Evolutionary conservation across 768 basidiomycete genomes (phyloP).

Genomic region (Stropharia rugosoannulata): DNA sequence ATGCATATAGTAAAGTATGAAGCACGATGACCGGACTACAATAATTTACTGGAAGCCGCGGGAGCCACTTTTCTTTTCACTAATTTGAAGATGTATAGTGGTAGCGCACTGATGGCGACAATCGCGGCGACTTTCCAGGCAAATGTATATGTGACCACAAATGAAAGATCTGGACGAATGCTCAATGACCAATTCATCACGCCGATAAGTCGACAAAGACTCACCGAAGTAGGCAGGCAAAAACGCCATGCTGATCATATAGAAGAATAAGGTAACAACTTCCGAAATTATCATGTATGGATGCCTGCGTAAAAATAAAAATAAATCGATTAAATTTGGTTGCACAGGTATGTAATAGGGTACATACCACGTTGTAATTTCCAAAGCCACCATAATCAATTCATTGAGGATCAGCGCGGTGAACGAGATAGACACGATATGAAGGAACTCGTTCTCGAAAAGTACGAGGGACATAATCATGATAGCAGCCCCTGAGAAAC

Average conservation of each 20-base stretch:
- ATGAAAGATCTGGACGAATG: slow-evolving; percentile 70
- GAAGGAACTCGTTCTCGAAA: slow-evolving; percentile 96
- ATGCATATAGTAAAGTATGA: neutral
- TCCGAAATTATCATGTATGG: slow-evolving; percentile 93
- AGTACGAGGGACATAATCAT: slow-evolving; percentile 97
- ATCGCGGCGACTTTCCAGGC: slow-evolving; percentile 95
- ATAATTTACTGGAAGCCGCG: slow-evolving; percentile 89
- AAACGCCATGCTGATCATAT: slow-evolving; percentile 89
- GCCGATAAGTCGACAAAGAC: slow-evolving; percentile 23
- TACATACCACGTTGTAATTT: slow-evolving; percentile 92
- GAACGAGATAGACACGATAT: slow-evolving; percentile 98
- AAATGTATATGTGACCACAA: slow-evolving; percentile 86
- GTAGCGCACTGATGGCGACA: slow-evolving; percentile 90
- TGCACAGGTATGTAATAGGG: neutral
- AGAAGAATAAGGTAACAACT: slow-evolving; percentile 84
- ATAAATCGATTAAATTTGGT: neutral
- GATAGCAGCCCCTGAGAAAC: slow-evolving; percentile 79
- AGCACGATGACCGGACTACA: slow-evolving; percentile 35
- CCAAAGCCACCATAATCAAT: slow-evolving; percentile 97
- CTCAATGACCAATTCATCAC: neutral
- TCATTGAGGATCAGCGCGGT: slow-evolving; percentile 95
- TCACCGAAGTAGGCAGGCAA: slow-evolving; percentile 96
- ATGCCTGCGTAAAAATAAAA: slow-evolving; percentile 68
- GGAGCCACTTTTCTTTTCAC: slow-evolving; percentile 86
- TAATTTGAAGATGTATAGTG: slow-evolving; percentile 87